A percentile compares a stretch with the other conserved stretches of the same genome.
phyloP scores from a whole-genome alignment of 306 rosid genomes.

The Castanospermum australe region DNA sequence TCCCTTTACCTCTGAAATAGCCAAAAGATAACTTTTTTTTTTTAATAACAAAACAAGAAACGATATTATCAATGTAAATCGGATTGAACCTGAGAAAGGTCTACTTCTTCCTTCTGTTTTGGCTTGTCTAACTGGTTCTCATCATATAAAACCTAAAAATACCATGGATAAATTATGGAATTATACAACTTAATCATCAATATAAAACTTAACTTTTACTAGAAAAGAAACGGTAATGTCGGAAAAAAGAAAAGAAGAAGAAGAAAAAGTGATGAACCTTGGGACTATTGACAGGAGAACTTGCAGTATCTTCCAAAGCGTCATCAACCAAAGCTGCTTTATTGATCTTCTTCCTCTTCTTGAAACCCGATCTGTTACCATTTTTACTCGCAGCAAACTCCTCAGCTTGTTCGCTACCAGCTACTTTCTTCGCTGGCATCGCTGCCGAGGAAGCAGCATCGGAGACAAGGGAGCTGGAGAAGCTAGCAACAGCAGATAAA shows the following conservation, averaged over 20 bases:
- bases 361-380: slow-evolving; percentile 35
- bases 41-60: neutral
- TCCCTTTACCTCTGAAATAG: neutral
- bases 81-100: slow-evolving; percentile 40
- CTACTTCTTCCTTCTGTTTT: slow-evolving; percentile 6
- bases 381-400: slow-evolving; percentile 4
- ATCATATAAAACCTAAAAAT: slow-evolving; percentile 30
- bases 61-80: neutral
- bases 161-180: neutral
- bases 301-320: slow-evolving; percentile 88
- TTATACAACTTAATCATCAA: neutral
- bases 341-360: slow-evolving; percentile 54
- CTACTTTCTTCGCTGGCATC: slow-evolving; percentile 17
- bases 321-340: slow-evolving; percentile 52
- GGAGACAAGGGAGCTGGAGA: slow-evolving; percentile 37
- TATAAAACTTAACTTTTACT: neutral
- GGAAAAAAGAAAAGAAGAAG: too few species aligned
- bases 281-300: slow-evolving; percentile 74
- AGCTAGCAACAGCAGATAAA: slow-evolving; percentile 15
- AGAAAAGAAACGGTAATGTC: neutral
- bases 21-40: neutral
- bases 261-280: slow-evolving; percentile 45
- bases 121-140: slow-evolving; percentile 25
- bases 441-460: slow-evolving; percentile 50
- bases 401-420: neutral